These are phyloP conservation scores for Botrytis fabae DNA, from an alignment of 2,329 filamentous ascomycete genomes.

Conservation along the genomic window DNA sequence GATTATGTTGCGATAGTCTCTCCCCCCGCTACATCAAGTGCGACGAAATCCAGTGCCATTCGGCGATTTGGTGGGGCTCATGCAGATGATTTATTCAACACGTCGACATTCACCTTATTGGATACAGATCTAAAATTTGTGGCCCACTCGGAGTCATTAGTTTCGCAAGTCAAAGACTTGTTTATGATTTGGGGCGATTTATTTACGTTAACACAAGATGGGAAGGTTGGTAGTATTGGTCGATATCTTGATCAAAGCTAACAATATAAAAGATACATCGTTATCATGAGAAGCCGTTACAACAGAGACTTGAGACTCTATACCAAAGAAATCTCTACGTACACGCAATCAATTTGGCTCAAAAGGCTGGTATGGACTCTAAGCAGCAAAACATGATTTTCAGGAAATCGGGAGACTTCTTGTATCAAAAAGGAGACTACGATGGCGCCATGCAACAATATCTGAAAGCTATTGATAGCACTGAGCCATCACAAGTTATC, in stretches of 20 bases:
- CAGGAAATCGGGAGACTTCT: conserved; percentile 86
- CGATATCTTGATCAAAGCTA: conserved; percentile 25
- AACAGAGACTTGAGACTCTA: conserved; percentile 88
- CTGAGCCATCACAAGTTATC: conserved; percentile 94
- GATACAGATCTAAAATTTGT: conserved; percentile 89
- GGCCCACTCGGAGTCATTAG: conserved; percentile 81
- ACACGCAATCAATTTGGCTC: conserved; percentile 86
- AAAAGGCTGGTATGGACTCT: conserved; percentile 78
- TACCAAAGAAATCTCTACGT: conserved; percentile 94
- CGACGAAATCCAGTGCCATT: conserved; percentile 54
- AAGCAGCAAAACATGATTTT: conserved; percentile 89
- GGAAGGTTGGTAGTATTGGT: conserved; percentile 64
- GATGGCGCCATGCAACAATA: conserved; percentile 99
- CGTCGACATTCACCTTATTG: conserved; percentile 85
- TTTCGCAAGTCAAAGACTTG: conserved; percentile 75
- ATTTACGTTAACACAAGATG: conserved; percentile 86
- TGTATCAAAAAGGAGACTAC: conserved; percentile 94
- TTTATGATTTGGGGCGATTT: conserved; percentile 90
- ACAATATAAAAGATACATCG: conserved; percentile 67
- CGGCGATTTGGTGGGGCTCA: conserved; percentile 71
- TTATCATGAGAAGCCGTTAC: conserved; percentile 87
- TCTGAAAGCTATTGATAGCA: conserved; percentile 91
- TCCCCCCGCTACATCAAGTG: conserved; percentile 57
- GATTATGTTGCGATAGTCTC: conserved; percentile 88
- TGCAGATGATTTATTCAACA: conserved; percentile 79